A percentile compares a stretch with the other conserved stretches of the same genome.
phyloP scores from a whole-genome alignment of 1,139 yeast genomes.

The Hemisphaericaspora xylofermentans region DNA sequence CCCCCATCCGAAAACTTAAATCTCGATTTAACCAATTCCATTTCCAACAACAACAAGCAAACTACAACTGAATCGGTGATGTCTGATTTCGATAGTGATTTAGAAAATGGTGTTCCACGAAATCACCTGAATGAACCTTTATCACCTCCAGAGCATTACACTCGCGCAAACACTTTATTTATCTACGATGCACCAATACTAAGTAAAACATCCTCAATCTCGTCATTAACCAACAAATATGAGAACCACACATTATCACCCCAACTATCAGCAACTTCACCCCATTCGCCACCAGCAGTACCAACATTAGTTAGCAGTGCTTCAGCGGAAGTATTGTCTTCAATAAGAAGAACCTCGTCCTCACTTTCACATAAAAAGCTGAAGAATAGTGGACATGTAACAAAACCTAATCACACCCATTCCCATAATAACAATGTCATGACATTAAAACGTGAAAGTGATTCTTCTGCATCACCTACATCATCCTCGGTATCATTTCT shows the following conservation, averaged over 20 bases:
- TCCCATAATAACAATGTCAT: conserved; percentile 8
- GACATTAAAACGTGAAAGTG: conserved; percentile 1
- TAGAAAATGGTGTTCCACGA: background rate
- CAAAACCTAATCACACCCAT: conserved; percentile 26
- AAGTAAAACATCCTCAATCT: conserved; percentile 14
- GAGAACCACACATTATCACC: conserved; percentile 33
- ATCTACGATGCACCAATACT: conserved; percentile 10
- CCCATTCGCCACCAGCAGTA: conserved; percentile 14
- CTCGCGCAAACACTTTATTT: conserved; percentile 10
- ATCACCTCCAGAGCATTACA: conserved; percentile 10
- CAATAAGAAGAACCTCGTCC: conserved; percentile 19
- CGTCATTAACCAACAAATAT: conserved; percentile 26
- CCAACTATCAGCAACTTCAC: conserved; percentile 14
- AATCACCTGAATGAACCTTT: conserved; percentile 3
- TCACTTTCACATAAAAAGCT: conserved; percentile 22
- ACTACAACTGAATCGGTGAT: conserved; percentile 2
- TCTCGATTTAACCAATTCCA: background rate
- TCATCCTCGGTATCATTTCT: background rate
- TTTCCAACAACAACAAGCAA: background rate
- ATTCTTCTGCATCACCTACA: conserved; percentile 2
- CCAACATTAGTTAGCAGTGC: conserved; percentile 10
- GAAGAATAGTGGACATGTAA: conserved; percentile 31
- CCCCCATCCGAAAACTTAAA: background rate
- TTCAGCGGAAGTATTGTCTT: conserved; percentile 11
- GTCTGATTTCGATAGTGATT: conserved; percentile 14